Conservation (phyloP, 805 yeast genomes). For the Wickerhamomyces ciferrii region DNA sequence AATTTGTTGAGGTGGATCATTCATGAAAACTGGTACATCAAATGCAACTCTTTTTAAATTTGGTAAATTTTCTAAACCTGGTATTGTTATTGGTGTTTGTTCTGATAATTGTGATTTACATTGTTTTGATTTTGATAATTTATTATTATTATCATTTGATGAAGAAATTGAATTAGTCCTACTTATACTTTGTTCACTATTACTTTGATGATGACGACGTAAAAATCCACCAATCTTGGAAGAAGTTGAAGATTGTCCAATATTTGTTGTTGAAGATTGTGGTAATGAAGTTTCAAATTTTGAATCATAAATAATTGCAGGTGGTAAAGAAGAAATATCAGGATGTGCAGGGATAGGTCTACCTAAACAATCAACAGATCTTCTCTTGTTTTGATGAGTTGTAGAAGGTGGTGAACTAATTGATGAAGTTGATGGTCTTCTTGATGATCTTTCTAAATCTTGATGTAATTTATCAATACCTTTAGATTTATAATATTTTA, state of each 20-base stretch:
- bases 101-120: constrained; percentile 1
- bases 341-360: constrained; percentile 52
- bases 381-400: constrained; percentile 6
- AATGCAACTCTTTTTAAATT: constrained; percentile 64
- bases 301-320: constrained; percentile 33
- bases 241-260: neutral
- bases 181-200: constrained; percentile 1
- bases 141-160: constrained; percentile 1
- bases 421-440: neutral
- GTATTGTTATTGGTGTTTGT: constrained; percentile 21
- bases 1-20: constrained; percentile 92
- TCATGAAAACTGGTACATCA: constrained; percentile 66
- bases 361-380: constrained; percentile 29
- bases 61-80: constrained; percentile 36
- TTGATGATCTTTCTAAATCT: constrained; percentile 5
- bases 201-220: constrained; percentile 6
- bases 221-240: constrained; percentile 3
- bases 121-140: neutral
- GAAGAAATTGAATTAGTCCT: constrained; percentile 4
- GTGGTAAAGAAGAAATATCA: constrained; percentile 37
- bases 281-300: constrained; percentile 2
- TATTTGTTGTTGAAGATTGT: constrained; percentile 1
- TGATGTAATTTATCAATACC: constrained; percentile 18
- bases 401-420: constrained; percentile 1
- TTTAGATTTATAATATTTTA: constrained; percentile 30